A percentile compares a stretch with the other conserved stretches of the same genome.
phyloP scores from a whole-genome alignment of 176 grass and related monocot species.

The Musa schizocarpa region DNA sequence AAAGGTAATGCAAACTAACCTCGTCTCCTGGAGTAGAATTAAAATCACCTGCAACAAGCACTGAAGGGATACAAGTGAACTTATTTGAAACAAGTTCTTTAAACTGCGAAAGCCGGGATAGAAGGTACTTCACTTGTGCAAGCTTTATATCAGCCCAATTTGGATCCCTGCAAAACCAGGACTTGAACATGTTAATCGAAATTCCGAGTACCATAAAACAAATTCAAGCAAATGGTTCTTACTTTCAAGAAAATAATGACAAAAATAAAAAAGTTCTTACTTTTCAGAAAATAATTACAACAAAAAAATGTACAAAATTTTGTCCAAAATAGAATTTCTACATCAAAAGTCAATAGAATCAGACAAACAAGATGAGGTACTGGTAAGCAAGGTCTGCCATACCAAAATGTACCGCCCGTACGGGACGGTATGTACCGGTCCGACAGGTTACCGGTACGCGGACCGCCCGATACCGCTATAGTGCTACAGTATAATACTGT shows the following conservation, averaged over 20 bases:
- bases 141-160: slow-evolving; percentile 86
- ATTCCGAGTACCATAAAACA: background rate
- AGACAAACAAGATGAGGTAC: background rate
- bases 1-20: slow-evolving; percentile 31
- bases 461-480: no score
- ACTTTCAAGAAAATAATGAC: background rate
- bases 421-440: no score
- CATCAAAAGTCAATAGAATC: background rate
- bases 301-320: slow-evolving; percentile 1
- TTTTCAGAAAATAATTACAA: slow-evolving; percentile 14
- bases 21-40: slow-evolving; percentile 82
- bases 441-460: no score
- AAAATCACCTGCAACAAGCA: slow-evolving; percentile 83
- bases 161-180: slow-evolving; percentile 63
- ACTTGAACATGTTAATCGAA: background rate
- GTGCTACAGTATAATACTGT: no score
- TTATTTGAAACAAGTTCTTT: slow-evolving; percentile 56
- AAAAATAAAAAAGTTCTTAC: background rate
- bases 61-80: slow-evolving; percentile 58
- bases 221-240: no score
- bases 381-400: no score
- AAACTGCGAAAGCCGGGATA: slow-evolving; percentile 60
- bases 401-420: no score
- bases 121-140: slow-evolving; percentile 89
- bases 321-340: background rate